Percentiles rank a stretch among this genome's conserved stretches.
Conservation (phyloP, 2,329 filamentous ascomycete species). For the Plenodomus tracheiphilus region DNA sequence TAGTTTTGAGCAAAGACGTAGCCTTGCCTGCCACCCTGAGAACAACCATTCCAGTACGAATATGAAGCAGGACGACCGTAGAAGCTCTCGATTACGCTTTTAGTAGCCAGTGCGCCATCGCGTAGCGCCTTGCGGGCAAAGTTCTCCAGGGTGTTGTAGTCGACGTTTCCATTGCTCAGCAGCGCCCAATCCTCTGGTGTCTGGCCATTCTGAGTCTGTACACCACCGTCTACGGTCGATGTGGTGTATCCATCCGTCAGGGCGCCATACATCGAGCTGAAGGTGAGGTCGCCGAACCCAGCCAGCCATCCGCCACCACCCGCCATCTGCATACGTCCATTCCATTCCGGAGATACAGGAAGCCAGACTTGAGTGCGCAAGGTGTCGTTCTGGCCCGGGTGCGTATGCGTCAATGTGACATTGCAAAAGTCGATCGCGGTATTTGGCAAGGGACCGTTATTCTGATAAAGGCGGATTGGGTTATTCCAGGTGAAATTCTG, state of each 20-base stretch:
- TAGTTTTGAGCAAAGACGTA: constrained; percentile 34
- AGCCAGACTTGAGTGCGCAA: constrained; percentile 18
- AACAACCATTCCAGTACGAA: constrained; percentile 42
- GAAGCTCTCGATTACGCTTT: constrained; percentile 20
- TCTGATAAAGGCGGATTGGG: background rate
- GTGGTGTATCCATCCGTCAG: constrained; percentile 16
- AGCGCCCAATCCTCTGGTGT: constrained; percentile 4
- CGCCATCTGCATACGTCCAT: constrained; percentile 15
- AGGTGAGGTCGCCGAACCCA: constrained; percentile 3
- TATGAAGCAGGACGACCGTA: constrained; percentile 31
- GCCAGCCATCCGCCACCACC: constrained; percentile 21
- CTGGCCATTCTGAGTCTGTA: background rate
- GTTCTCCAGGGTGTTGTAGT: constrained; percentile 24
- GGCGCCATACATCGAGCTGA: constrained; percentile 11
- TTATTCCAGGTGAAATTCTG: too few relatives aligned
- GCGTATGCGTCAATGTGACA: constrained; percentile 20
- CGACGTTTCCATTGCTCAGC: constrained; percentile 10
- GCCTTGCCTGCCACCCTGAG: constrained; percentile 38
- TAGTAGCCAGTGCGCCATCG: constrained; percentile 22
- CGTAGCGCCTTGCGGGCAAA: constrained; percentile 32
- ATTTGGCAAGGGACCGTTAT: constrained; percentile 9
- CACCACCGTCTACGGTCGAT: constrained; percentile 1
- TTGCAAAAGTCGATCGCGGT: constrained; percentile 21
- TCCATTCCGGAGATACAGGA: constrained; percentile 13
- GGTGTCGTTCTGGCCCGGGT: constrained; percentile 14